A percentile compares a stretch with the other conserved stretches of the same genome.
These are phyloP conservation scores for Herpotrichia juniperi DNA, from an alignment of 2,329 filamentous ascomycete genomes.

Conservation along the genomic window DNA sequence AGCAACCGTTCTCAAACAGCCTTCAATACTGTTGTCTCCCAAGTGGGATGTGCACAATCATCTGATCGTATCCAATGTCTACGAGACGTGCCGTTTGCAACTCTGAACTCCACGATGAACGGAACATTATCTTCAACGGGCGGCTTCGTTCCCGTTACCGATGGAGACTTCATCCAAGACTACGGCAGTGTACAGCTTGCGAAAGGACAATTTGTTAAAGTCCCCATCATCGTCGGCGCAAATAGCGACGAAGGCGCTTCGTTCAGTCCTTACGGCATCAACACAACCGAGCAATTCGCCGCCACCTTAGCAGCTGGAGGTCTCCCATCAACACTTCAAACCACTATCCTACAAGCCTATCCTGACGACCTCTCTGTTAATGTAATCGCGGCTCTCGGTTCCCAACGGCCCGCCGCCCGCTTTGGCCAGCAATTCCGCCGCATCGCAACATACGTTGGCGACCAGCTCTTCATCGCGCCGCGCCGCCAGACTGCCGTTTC, in stretches of 20 bases:
- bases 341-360: conserved; percentile 22
- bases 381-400: conserved; percentile 17
- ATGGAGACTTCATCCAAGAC: not conserved
- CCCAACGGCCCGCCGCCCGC: conserved; percentile 12
- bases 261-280: not conserved
- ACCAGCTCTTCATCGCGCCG: conserved; percentile 60
- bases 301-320: no score
- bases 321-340: no score
- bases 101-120: not conserved
- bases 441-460: conserved; percentile 54
- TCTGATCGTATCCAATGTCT: not conserved
- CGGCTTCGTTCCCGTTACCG: not conserved
- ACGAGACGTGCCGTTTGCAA: not conserved
- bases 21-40: not conserved
- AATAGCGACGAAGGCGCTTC: not conserved
- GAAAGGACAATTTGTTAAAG: not conserved
- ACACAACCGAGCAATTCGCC: not conserved
- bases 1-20: not conserved
- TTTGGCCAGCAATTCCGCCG: conserved; percentile 56
- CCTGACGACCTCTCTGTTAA: conserved; percentile 20
- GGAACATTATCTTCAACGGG: no score
- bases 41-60: not conserved
- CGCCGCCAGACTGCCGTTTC: conserved; percentile 56
- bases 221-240: not conserved
- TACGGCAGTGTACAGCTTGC: not conserved